Base-by-base conservation (phyloP, 2,329 filamentous ascomycete genomes). In the Penicillium sp. region DNA sequence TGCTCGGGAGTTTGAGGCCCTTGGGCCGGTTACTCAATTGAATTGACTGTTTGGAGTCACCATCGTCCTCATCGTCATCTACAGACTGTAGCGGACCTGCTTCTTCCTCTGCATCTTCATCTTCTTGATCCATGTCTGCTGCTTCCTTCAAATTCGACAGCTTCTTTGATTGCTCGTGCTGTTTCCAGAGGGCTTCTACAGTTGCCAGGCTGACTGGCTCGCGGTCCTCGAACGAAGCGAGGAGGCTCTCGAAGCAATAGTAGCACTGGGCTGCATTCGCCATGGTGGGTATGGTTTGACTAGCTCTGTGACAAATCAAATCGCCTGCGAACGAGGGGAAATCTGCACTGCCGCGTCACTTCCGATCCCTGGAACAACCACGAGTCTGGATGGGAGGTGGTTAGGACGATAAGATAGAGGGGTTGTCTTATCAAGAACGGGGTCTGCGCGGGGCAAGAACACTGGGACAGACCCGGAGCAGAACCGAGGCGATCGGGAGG, bases 211-310 rank as follows among this genome's bases (percentile, higher is more conserved):
- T 73, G 52, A 88, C 71, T 8, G 84, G 69, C 41, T 80, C 72
- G 45, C 82, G 81, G 47, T 75, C 70, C 51, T 86, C 77, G 51
- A 94, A 85, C 44, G 80, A 77, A 37, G 89, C 83, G 33, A 79
- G 75, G 25, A 98, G 79, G 27, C 75, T 74, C 67, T 98, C 92
- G 72, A 98, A 96, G 71, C 89, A 95, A 66, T 82, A 89, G 57
- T 90, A 80, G 66, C 89, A 95, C 67, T 96, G 90, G 42, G 82
- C 82, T 54, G 77, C 68, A 40, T 84, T 83, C 32, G 92, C 90
- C 90, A 96, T 96, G 3, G 33, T 35, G 36, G 31, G 29, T 25
- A 22, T n/a, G 16, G 15, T 5, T 32, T 33, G 16, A 15, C n/a
- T 32, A 26, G 12, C n/a, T 29, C 18, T 22, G 26, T n/a, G 26